Evolutionary conservation across 169 alveolate genomes (phyloP).

Genomic region (Ichthyophthirius multifiliis): DNA sequence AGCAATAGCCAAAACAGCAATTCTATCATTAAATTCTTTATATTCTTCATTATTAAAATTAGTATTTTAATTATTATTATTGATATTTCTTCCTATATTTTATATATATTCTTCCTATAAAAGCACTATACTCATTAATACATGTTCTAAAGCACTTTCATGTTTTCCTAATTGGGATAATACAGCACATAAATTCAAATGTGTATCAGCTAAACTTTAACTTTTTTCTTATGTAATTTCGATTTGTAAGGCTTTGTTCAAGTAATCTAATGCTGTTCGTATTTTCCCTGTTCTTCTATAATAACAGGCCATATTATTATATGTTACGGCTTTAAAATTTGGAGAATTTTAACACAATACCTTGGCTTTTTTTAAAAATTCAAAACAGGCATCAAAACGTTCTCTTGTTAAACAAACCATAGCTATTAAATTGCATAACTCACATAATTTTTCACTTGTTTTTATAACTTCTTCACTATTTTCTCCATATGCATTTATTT

Average conservation of each 20-base stretch:
- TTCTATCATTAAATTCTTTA: constrained; percentile 45
- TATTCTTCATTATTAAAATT: constrained; percentile 7
- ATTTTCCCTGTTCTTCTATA: constrained; percentile 73
- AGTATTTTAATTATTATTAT: neutral
- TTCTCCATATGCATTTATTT: constrained; percentile 30
- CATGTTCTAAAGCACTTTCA: constrained; percentile 77
- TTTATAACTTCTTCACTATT: constrained; percentile 35
- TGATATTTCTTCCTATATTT: neutral
- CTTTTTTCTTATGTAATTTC: constrained; percentile 48
- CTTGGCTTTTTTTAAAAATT: constrained; percentile 49
- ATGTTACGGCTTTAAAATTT: constrained; percentile 64
- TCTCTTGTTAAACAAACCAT: constrained; percentile 42
- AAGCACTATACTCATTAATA: constrained; percentile 62
- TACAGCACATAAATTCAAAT: constrained; percentile 83
- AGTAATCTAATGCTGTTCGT: constrained; percentile 63
- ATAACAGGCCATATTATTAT: constrained; percentile 81
- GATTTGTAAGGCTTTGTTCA: constrained; percentile 57
- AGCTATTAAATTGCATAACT: constrained; percentile 55
- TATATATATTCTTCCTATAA: constrained; percentile 45
- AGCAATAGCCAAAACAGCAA: constrained; percentile 63
- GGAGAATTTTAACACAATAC: constrained; percentile 18
- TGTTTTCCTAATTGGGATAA: constrained; percentile 73
- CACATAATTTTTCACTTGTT: constrained; percentile 45
- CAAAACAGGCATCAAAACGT: constrained; percentile 37
- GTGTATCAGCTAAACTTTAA: constrained; percentile 75